These are phyloP conservation scores for Lactifluus hygrophoroides DNA, from an alignment of 768 basidiomycete genomes.

Conservation along the genomic window DNA sequence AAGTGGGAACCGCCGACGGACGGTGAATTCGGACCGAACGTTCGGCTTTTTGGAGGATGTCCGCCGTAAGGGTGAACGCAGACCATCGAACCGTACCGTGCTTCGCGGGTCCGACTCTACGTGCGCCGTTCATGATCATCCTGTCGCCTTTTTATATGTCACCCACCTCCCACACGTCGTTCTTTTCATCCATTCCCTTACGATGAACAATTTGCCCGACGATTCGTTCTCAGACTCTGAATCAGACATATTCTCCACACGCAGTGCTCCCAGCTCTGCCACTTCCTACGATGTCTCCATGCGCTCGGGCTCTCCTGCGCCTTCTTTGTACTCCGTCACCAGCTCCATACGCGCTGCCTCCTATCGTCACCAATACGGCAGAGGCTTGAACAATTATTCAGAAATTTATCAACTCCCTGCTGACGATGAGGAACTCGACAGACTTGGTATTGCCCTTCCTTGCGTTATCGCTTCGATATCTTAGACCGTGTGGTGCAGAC, in stretches of 20 bases:
- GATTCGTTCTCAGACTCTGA: conserved; percentile 33
- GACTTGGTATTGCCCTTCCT: conserved; percentile 42
- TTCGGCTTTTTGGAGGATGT: conserved; percentile 8
- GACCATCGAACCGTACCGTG: too few species aligned
- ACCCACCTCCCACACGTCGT: conserved; percentile 1
- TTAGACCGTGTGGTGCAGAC: conserved; percentile 33
- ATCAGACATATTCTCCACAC: conserved; percentile 38
- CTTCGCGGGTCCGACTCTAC: conserved; percentile 8
- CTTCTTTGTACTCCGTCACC: conserved; percentile 62
- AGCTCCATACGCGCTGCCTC: conserved; percentile 51
- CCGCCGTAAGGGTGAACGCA: conserved; percentile 9
- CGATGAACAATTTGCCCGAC: conserved; percentile 24
- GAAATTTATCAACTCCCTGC: conserved; percentile 73
- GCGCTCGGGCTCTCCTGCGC: conserved; percentile 57
- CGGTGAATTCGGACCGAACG: neutral
- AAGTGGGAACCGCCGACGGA: conserved; percentile 15
- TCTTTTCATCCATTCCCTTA: conserved; percentile 8
- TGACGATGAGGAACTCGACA: conserved; percentile 66
- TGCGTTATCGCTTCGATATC: neutral
- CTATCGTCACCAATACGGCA: conserved; percentile 58
- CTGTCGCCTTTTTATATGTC: conserved; percentile 17
- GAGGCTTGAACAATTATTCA: conserved; percentile 67
- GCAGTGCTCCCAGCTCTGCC: conserved; percentile 37
- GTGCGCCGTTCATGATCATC: conserved; percentile 5
- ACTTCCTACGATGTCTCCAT: conserved; percentile 54